These are phyloP conservation scores for Urtica urens DNA, from an alignment of 306 rosid species.

Conservation along the genomic window DNA sequence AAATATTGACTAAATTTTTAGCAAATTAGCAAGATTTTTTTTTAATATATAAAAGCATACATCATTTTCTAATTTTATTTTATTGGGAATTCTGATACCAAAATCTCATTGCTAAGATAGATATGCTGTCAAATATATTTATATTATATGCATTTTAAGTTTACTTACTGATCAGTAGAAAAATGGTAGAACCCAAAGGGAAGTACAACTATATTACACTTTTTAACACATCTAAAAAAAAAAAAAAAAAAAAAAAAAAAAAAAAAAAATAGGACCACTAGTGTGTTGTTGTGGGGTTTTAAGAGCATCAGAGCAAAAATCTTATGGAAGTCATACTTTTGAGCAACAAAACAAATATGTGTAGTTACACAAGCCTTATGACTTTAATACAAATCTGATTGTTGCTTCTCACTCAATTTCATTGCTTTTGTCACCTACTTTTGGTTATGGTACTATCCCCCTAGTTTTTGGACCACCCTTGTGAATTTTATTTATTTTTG, in stretches of 20 bases:
- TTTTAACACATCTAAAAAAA: no score
- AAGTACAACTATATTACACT: conserved; percentile 19
- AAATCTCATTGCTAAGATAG: no score
- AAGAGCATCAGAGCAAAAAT: conserved; percentile 6
- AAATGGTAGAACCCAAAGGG: conserved; percentile 11
- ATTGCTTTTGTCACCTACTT: conserved; percentile 7
- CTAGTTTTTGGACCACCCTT: conserved; percentile 22
- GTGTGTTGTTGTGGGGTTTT: neutral
- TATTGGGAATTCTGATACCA: no score
- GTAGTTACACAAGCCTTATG: neutral
- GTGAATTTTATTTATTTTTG: neutral
- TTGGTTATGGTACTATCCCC: conserved; percentile 8
- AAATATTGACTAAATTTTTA: no score
- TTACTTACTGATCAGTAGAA: neutral
- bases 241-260: no score
- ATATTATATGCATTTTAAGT: no score
- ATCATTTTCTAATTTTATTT: no score
- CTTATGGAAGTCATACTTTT: conserved; percentile 2
- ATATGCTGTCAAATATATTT: no score
- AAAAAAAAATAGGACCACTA: conserved; percentile 25
- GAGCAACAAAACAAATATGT: neutral
- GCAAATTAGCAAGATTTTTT: no score
- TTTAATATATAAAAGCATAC: no score
- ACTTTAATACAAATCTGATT: conserved; percentile 4
- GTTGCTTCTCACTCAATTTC: neutral